Conservation (phyloP, 441 rosid species). For the Brassica balearica region DNA sequence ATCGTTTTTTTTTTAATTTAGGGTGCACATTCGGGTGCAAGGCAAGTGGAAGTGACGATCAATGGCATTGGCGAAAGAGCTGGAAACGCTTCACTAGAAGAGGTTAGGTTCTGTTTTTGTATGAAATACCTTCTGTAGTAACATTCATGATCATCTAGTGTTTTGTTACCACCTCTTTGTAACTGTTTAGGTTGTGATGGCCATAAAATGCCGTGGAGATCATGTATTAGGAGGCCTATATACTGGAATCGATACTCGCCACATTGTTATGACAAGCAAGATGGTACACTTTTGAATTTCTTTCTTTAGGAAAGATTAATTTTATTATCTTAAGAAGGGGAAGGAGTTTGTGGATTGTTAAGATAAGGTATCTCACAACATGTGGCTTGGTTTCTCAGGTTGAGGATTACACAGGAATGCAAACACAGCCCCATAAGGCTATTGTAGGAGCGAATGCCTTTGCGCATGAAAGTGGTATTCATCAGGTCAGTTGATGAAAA, state of each 20-base stretch:
- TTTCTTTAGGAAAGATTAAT: background rate
- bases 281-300: conserved; percentile 60
- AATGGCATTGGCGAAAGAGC: too few relatives aligned
- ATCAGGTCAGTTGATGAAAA: conserved; percentile 62
- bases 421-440: conserved; percentile 96
- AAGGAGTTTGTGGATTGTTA: conserved; percentile 18
- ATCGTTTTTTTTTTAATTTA: background rate
- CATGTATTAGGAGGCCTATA: conserved; percentile 72
- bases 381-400: conserved; percentile 54
- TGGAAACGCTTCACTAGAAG: too few relatives aligned
- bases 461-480: conserved; percentile 92
- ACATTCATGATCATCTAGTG: conserved; percentile 1
- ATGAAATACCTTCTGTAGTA: background rate
- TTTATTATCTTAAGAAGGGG: background rate
- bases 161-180: background rate
- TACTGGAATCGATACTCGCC: conserved; percentile 79
- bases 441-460: conserved; percentile 96
- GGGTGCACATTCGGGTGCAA: too few relatives aligned
- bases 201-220: conserved; percentile 85
- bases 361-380: background rate
- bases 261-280: conserved; percentile 92
- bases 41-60: too few relatives aligned
- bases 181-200: conserved; percentile 80
- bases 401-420: conserved; percentile 96
- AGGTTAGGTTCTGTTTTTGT: background rate